Conservation (phyloP, 257 asterid genomes). For the Echites panduratus region DNA sequence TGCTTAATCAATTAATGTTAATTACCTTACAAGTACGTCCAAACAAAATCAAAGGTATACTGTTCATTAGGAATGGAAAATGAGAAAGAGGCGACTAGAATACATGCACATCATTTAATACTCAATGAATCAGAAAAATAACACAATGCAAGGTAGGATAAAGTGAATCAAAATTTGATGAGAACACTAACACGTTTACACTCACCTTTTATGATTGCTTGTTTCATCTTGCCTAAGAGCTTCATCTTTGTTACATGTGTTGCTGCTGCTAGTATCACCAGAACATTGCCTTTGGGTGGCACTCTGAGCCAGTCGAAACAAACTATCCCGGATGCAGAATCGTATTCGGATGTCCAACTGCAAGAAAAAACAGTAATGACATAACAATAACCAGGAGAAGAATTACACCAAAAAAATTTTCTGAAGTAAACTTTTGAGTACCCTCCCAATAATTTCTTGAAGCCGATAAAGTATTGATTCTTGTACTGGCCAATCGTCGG, state of each 20-base stretch:
- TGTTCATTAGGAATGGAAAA: background rate
- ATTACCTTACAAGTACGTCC: background rate
- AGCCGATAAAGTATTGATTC: slow-evolving; percentile 66
- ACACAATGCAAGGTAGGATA: background rate
- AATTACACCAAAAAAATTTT: slow-evolving; percentile 13
- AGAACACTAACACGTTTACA: slow-evolving; percentile 15
- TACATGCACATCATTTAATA: background rate
- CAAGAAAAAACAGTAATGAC: slow-evolving; percentile 12
- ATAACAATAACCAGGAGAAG: slow-evolving; percentile 5
- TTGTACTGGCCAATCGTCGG: slow-evolving; percentile 51
- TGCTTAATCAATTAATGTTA: background rate
- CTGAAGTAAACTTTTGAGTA: slow-evolving; percentile 19
- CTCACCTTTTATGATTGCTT: slow-evolving; percentile 55
- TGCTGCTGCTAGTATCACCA: slow-evolving; percentile 40
- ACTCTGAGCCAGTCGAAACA: slow-evolving; percentile 78
- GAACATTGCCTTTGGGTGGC: slow-evolving; percentile 62
- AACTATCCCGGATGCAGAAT: slow-evolving; percentile 76
- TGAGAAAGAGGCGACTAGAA: background rate
- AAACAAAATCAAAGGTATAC: background rate
- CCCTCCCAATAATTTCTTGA: slow-evolving; percentile 69
- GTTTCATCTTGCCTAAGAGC: slow-evolving; percentile 34
- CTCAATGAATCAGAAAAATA: background rate
- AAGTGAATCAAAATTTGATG: background rate
- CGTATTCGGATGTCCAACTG: slow-evolving; percentile 72
- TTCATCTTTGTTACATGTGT: slow-evolving; percentile 41